A percentile compares a stretch with the other conserved stretches of the same genome.
phyloP scores from a whole-genome alignment of 1,284 basidiomycete genomes.

The Wallemia ichthyophaga region DNA sequence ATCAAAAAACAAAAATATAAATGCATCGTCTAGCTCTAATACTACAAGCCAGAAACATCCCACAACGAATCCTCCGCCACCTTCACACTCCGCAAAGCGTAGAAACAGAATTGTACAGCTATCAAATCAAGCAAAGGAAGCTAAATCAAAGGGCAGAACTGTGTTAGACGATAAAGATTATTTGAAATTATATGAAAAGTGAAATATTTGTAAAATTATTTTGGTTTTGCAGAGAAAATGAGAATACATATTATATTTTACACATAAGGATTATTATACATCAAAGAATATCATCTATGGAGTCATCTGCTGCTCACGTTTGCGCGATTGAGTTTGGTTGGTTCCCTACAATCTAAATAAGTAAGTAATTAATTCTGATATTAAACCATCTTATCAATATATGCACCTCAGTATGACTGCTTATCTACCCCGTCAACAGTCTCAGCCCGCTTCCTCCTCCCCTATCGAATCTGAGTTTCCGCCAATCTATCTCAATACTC shows the following conservation, averaged over 20 bases:
- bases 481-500: neutral
- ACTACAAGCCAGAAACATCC: neutral
- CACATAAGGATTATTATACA: no score
- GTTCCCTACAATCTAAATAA: neutral
- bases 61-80: neutral
- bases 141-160: neutral
- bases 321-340: neutral
- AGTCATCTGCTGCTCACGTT: no score
- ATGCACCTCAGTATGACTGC: neutral
- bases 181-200: neutral
- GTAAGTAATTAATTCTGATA: neutral
- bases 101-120: neutral
- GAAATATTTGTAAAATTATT: no score
- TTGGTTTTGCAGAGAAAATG: no score
- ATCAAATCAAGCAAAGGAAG: neutral
- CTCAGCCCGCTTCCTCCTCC: neutral
- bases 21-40: neutral
- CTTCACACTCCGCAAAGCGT: neutral
- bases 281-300: no score
- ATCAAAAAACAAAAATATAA: neutral
- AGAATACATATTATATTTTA: no score
- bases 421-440: neutral
- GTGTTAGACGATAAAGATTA: neutral
- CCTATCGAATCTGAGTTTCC: neutral
- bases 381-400: neutral